phyloP scores from a whole-genome alignment of 2,329 filamentous ascomycete genomes.

The Arthrobotrys entomopaga region DNA sequence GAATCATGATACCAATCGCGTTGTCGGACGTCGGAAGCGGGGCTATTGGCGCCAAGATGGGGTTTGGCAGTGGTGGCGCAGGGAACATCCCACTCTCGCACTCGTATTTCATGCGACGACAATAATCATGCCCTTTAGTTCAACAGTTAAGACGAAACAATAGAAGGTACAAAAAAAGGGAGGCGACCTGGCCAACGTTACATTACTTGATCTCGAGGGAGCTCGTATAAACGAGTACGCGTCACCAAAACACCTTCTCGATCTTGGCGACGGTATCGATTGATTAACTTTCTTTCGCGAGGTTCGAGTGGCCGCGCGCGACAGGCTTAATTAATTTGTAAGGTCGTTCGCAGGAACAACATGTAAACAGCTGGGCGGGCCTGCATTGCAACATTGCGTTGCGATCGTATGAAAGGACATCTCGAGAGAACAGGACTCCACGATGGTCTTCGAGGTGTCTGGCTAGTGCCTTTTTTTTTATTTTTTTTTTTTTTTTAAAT shows the following conservation, averaged over 20 bases:
- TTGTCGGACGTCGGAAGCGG: too few relatives aligned
- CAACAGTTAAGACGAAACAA: constrained; percentile 10
- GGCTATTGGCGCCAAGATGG: too few relatives aligned
- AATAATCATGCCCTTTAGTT: too few relatives aligned
- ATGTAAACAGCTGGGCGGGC: background rate
- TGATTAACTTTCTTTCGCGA: too few relatives aligned
- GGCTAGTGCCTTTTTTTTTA: too few relatives aligned
- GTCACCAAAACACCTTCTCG: constrained; percentile 13
- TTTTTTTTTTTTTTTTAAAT: too few relatives aligned
- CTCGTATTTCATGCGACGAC: constrained; percentile 12
- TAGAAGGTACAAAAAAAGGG: constrained; percentile 2
- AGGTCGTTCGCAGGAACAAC: background rate
- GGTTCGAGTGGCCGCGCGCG: background rate
- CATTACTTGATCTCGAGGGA: background rate
- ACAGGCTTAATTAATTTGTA: constrained; percentile 3
- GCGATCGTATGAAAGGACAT: too few relatives aligned
- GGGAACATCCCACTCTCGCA: background rate
- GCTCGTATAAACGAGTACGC: background rate
- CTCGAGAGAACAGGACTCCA: background rate
- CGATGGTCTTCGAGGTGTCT: too few relatives aligned
- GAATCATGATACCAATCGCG: too few relatives aligned
- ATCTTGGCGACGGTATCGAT: background rate
- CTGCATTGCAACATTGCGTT: background rate
- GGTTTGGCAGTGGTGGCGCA: too few relatives aligned
- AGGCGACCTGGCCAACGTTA: constrained; percentile 12